Evolutionary conservation across 352 stramenopile species (phyloP).

Genomic region (Phytophthora nicotianae): DNA sequence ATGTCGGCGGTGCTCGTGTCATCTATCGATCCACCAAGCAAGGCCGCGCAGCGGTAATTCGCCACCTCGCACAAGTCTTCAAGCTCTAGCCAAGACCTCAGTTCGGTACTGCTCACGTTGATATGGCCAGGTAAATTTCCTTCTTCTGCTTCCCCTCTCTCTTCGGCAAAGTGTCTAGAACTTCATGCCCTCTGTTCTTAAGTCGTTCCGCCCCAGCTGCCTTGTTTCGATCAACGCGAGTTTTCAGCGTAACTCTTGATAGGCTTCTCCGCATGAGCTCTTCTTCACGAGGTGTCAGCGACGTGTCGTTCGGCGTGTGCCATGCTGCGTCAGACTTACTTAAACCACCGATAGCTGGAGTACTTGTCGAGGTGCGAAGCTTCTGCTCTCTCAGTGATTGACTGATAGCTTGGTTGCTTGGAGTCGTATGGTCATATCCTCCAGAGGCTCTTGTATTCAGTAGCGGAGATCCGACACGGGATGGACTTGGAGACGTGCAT

Average conservation of each 20-base stretch:
- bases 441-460: neutral
- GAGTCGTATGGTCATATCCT: slow-evolving; percentile 1
- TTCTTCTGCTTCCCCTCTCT: slow-evolving; percentile 23
- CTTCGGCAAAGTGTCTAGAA: neutral
- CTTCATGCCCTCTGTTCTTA: slow-evolving; percentile 27
- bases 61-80: slow-evolving; percentile 50
- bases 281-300: slow-evolving; percentile 37
- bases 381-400: slow-evolving; percentile 1
- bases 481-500: neutral
- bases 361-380: slow-evolving; percentile 20
- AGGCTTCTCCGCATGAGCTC: slow-evolving; percentile 66
- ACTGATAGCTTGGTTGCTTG: slow-evolving; percentile 16
- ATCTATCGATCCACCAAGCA: slow-evolving; percentile 65
- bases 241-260: slow-evolving; percentile 61
- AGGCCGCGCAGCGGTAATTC: slow-evolving; percentile 58
- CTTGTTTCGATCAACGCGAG: slow-evolving; percentile 53
- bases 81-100: slow-evolving; percentile 18
- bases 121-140: slow-evolving; percentile 64
- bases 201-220: slow-evolving; percentile 23
- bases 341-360: slow-evolving; percentile 7
- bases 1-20: slow-evolving; percentile 45
- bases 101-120: slow-evolving; percentile 47
- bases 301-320: slow-evolving; percentile 3
- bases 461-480: neutral
- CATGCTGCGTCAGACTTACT: slow-evolving; percentile 1